These are phyloP conservation scores for Blastobotrys proliferans DNA, from an alignment of 1,139 yeast genomes.

Conservation along the genomic window DNA sequence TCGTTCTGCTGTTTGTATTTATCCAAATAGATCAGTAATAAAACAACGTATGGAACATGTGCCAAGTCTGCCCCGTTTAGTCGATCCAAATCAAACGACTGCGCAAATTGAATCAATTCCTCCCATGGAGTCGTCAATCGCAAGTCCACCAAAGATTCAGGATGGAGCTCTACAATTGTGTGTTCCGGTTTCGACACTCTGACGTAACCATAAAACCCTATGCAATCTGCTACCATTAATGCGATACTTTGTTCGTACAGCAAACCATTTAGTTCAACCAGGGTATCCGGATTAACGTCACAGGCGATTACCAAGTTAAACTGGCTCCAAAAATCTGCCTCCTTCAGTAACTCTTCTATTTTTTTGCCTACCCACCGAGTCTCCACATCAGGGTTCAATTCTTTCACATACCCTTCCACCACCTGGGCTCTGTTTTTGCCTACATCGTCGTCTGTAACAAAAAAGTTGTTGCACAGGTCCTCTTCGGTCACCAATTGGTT, in stretches of 20 bases:
- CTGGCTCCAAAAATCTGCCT: conserved; percentile 41
- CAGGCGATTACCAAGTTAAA: conserved; percentile 54
- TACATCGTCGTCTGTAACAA: conserved; percentile 46
- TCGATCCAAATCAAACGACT: conserved; percentile 45
- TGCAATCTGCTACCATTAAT: conserved; percentile 46
- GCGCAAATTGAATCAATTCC: conserved; percentile 53
- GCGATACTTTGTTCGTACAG: conserved; percentile 51
- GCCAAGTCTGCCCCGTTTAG: conserved; percentile 54
- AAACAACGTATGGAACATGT: conserved; percentile 69
- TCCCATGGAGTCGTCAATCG: conserved; percentile 75
- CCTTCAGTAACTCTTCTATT: conserved; percentile 22
- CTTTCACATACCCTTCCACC: conserved; percentile 44
- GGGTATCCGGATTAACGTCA: conserved; percentile 26
- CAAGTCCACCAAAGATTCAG: conserved; percentile 60
- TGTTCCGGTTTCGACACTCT: conserved; percentile 52
- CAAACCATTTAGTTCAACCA: conserved; percentile 35
- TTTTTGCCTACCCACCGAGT: conserved; percentile 37
- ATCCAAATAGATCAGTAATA: conserved; percentile 55
- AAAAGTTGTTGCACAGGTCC: conserved; percentile 60
- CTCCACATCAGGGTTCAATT: conserved; percentile 57
- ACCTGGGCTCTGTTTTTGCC: conserved; percentile 43
- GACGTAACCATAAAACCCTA: conserved; percentile 69
- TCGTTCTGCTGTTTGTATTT: conserved; percentile 41
- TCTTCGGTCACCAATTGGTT: conserved; percentile 38
- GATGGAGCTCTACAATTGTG: conserved; percentile 74